Evolutionary conservation across 306 rosid genomes (phyloP).

Genomic region (Phaseolus lunatus): DNA sequence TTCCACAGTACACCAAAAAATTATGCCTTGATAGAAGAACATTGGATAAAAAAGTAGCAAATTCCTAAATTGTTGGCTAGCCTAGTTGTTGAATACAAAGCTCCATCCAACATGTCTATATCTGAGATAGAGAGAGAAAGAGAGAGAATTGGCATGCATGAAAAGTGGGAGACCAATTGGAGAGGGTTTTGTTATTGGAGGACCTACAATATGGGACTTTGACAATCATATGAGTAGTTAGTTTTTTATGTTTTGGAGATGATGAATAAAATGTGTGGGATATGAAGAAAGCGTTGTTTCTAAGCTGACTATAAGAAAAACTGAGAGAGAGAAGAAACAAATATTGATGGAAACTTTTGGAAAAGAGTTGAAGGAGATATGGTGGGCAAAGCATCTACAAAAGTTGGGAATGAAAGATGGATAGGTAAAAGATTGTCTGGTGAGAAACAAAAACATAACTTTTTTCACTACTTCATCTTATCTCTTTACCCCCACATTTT

Average conservation of each 20-base stretch:
- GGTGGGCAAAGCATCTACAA: slow-evolving; percentile 73
- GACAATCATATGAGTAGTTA: slow-evolving; percentile 69
- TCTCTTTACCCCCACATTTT: slow-evolving; percentile 47
- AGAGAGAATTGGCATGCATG: slow-evolving; percentile 17
- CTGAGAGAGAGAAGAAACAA: slow-evolving; percentile 16
- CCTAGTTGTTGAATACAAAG: slow-evolving; percentile 53
- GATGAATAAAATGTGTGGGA: slow-evolving; percentile 58
- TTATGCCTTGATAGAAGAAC: slow-evolving; percentile 31
- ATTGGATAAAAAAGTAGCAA: slow-evolving; percentile 46
- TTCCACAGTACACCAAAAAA: neutral
- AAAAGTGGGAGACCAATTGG: slow-evolving; percentile 40
- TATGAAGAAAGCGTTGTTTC: slow-evolving; percentile 71
- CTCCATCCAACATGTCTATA: slow-evolving; percentile 32
- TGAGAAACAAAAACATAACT: slow-evolving; percentile 53
- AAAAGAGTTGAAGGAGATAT: slow-evolving; percentile 47
- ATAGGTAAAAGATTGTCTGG: slow-evolving; percentile 59
- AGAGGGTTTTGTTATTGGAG: slow-evolving; percentile 49
- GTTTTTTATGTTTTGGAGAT: slow-evolving; percentile 61
- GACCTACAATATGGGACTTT: slow-evolving; percentile 64
- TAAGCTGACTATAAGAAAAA: slow-evolving; percentile 65
- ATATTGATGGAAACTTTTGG: slow-evolving; percentile 45
- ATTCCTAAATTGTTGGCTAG: slow-evolving; percentile 39
- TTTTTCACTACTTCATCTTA: slow-evolving; percentile 44
- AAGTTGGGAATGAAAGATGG: slow-evolving; percentile 49
- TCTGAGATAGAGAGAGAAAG: slow-evolving; percentile 30